Percentiles rank a stretch among this genome's conserved stretches.
Evolutionary conservation across 2,329 filamentous ascomycete species (phyloP).

Genomic region (Fusarium poae): DNA sequence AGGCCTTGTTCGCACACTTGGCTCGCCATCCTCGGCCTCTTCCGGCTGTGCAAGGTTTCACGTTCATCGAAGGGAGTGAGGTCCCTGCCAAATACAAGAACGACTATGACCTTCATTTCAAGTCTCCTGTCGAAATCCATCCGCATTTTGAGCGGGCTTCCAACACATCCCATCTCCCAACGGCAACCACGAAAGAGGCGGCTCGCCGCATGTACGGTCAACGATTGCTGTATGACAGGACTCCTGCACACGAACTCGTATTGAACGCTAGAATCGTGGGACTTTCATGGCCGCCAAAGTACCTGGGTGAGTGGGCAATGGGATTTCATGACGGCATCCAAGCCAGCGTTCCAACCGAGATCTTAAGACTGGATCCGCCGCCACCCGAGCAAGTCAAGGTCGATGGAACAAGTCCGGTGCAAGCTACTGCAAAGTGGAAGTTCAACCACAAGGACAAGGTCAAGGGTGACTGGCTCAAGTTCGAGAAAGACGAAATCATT

Average conservation of each 20-base stretch:
- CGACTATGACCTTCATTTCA: conserved; percentile 67
- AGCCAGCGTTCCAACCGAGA: conserved; percentile 64
- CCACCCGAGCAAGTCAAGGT: conserved; percentile 61
- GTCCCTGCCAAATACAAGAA: conserved; percentile 58
- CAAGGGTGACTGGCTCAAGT: conserved; percentile 65
- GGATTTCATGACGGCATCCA: conserved; percentile 68
- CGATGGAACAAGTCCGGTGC: conserved; percentile 61
- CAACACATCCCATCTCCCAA: conserved; percentile 59
- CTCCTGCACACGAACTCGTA: conserved; percentile 61
- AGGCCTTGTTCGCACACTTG: conserved; percentile 66
- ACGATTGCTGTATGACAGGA: conserved; percentile 60
- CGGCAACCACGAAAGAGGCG: conserved; percentile 61
- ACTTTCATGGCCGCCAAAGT: conserved; percentile 64
- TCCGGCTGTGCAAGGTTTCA: conserved; percentile 62
- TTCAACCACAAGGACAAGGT: conserved; percentile 60
- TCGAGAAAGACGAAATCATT: conserved; percentile 76
- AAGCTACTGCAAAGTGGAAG: conserved; percentile 66
- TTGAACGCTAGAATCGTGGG: conserved; percentile 64
- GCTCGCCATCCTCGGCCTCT: conserved; percentile 67
- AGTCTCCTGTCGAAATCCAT: conserved; percentile 56
- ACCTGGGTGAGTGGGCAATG: conserved; percentile 68
- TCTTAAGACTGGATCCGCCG: conserved; percentile 63
- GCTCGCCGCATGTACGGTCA: conserved; percentile 63
- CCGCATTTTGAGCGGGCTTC: conserved; percentile 57
- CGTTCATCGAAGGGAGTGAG: conserved; percentile 60